A percentile compares a stretch with the other conserved stretches of the same genome.
These are phyloP conservation scores for Symbiodinium pilosum DNA, from an alignment of 73 alveolate genomes.

Conservation along the genomic window DNA sequence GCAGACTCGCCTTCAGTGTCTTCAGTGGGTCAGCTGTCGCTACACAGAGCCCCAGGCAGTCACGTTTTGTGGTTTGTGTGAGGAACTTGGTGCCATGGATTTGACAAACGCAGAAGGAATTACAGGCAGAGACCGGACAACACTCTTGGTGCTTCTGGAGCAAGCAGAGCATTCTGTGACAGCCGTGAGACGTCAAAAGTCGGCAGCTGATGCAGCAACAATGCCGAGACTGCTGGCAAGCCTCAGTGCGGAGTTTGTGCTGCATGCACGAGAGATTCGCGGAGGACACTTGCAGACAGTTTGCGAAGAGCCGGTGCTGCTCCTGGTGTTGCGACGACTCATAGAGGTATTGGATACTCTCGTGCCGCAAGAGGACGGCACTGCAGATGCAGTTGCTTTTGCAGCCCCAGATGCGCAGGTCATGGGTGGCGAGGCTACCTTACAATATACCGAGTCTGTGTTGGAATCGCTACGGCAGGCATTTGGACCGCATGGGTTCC, in stretches of 20 bases:
- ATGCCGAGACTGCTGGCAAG: neutral
- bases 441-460: neutral
- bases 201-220: neutral
- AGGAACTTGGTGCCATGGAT: neutral
- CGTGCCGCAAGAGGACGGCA: neutral
- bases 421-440: neutral
- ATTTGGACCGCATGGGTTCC: constrained; percentile 49
- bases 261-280: neutral
- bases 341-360: neutral
- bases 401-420: neutral
- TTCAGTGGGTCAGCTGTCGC: neutral
- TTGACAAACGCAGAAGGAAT: neutral
- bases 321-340: neutral
- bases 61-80: neutral
- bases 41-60: constrained; percentile 7
- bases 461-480: constrained; percentile 3
- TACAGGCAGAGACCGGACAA: constrained; percentile 5
- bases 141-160: neutral
- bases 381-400: neutral
- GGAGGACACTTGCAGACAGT: neutral
- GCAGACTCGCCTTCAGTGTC: neutral
- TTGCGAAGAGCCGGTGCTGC: neutral
- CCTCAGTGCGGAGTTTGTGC: neutral
- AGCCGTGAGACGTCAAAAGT: neutral
- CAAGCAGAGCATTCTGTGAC: neutral